Base-by-base conservation (phyloP, 2,329 filamentous ascomycete species). In the Aspergillus tamarii region DNA sequence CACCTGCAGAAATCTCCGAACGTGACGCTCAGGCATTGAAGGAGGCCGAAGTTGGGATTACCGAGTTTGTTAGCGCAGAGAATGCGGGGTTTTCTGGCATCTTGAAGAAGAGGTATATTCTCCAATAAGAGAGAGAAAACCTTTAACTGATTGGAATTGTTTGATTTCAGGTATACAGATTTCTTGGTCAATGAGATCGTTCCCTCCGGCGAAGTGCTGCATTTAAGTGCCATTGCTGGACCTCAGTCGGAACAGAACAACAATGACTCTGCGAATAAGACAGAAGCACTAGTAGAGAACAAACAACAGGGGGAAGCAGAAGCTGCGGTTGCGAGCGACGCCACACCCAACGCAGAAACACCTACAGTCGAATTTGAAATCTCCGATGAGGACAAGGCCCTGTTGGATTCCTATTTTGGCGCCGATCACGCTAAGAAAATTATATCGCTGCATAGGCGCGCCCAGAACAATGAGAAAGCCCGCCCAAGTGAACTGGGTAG, bases 151-250 rank as follows among this genome's bases (percentile, higher is more conserved):
- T 36, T 10, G 30, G 59, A 67, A 46, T 61, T 26, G 60, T 8
- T 58, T n/a, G 56, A 19, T 14, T 32, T 23, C 61, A 88, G 92
- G 69, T 97, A 94, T 77, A 94, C 93, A 4, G 94, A 97, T 76
- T 97, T 97, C 72, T 83, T 95, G 70, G 94, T 97, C 70, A 94
- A 96, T 73, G 94, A 97, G 78, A 94, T 97, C 66, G 82, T 86
- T 23, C 88, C 89, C 34, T 87, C 90, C 72, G 93, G 93, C 19
- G 80, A 88, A 60, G 91, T 96, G 16, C 77, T 95, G 59, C 92
- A 94, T 76, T 82, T 97, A 56, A 83, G 78, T 62, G 85, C 83
- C 59, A 77, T 85, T 19, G 69, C 71, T 21, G 72, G 72, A 9
- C 76, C 77, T 0, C 55, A 64, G 16, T 64, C 70, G 10, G 59